Evolutionary conservation across 352 stramenopile genomes (phyloP).

Genomic region (Plasmopara halstedii): DNA sequence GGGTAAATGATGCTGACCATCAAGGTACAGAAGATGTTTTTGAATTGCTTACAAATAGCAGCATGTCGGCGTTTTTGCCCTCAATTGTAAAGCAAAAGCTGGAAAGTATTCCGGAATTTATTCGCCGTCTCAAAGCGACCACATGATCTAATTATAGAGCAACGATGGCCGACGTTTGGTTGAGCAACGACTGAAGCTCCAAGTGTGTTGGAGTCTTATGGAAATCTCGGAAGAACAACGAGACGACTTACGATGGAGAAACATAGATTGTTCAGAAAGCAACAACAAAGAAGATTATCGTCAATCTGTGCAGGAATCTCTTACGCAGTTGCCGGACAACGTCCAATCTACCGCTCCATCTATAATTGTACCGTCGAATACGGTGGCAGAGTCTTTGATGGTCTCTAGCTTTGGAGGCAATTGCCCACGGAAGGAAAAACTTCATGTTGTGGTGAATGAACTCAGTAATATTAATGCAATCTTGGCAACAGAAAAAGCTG

Average conservation of each 20-base stretch:
- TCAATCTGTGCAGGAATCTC: constrained; percentile 18
- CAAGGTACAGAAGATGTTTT: constrained; percentile 27
- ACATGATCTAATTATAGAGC: constrained; percentile 19
- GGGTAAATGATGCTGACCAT: background rate
- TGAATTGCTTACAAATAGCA: constrained; percentile 25
- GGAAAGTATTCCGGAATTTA: constrained; percentile 45
- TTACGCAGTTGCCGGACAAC: too few species aligned
- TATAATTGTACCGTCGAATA: background rate
- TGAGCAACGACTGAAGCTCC: background rate
- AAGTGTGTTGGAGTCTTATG: too few species aligned
- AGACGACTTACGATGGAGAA: constrained; percentile 7
- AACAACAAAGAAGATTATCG: constrained; percentile 9
- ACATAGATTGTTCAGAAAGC: constrained; percentile 3
- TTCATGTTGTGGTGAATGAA: constrained; percentile 2
- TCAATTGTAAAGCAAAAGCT: constrained; percentile 39
- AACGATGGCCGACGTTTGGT: constrained; percentile 10
- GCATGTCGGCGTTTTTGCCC: constrained; percentile 30
- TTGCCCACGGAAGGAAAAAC: background rate
- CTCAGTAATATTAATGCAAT: constrained; percentile 18
- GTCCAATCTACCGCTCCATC: too few species aligned
- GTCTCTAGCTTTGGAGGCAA: background rate
- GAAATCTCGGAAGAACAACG: constrained; percentile 1
- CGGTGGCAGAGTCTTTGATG: background rate
- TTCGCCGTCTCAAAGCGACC: constrained; percentile 27
- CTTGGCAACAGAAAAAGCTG: constrained; percentile 8